Base-by-base conservation (phyloP, 768 basidiomycete species). In the Terana coerulea region DNA sequence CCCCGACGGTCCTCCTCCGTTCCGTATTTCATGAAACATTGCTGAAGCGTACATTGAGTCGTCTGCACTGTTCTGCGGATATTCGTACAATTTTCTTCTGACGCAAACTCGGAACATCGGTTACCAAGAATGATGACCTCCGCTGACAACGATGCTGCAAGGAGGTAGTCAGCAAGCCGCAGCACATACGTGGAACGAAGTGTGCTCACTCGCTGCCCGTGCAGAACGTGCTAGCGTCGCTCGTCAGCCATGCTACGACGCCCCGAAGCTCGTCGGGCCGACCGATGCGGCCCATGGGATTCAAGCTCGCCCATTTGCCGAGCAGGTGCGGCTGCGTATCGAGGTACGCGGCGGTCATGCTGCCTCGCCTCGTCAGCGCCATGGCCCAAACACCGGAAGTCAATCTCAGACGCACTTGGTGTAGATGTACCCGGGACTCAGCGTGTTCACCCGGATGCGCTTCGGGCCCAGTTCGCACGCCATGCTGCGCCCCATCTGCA, bases 401-500 rank as follows among this genome's bases (percentile, higher is more conserved):
- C 17, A 22, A 48, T 30, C 14, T 6, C 30, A 39, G 42, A 62
- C 64, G 53, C 49, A 83, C 83, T 72, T 73, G 6, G 86, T 89
- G 61, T 86, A 85, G 24, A 89, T 86, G 60, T 87, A 78, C 3
- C 88, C 87, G 0, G 87, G 87, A 9, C 88, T 89, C 45, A 91
- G 72, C 11, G 82, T 73, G 65, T 91, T 91, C 52, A 89, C 86
- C 3, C 88, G 75, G 44, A 91, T 88, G 2, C 73, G 68, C 64
- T 81, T 71, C 30, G 62, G 68, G 1, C 85, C 88, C 1, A 91
- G 75, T 62, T 91, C 88, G 61, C 86, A 88, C 3, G 88, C 88
- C 86, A 91, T 84, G 64, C 84, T 88, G 36, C 88, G 79, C 5
- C 74, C 81, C 86, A 88, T 88, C 67, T 91, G 88, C 35, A 89